phyloP scores from a whole-genome alignment of 225 moss, liverwort and hornwort species.

The Neckera pumila region DNA sequence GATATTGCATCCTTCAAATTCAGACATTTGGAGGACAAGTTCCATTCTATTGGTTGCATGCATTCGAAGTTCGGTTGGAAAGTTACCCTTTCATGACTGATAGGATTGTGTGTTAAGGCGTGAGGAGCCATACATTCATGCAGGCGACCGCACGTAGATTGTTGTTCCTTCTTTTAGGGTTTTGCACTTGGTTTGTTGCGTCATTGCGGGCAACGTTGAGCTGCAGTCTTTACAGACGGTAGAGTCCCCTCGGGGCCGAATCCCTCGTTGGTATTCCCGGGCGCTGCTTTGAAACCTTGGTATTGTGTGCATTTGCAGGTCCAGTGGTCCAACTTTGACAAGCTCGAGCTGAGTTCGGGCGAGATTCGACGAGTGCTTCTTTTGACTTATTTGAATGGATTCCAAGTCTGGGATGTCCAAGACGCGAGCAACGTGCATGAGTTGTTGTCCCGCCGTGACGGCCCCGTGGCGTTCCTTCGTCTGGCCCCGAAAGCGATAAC shows the following conservation, averaged over 20 bases:
- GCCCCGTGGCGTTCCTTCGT: conserved; percentile 81
- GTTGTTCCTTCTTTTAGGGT: background rate
- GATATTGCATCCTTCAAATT: too few species aligned
- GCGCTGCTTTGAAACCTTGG: background rate
- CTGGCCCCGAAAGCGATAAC: conserved; percentile 67
- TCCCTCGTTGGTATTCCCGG: background rate
- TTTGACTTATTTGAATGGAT: conserved; percentile 81
- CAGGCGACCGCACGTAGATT: background rate
- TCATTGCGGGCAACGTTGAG: background rate
- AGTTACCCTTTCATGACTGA: too few species aligned
- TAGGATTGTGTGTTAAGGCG: background rate
- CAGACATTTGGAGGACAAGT: too few species aligned
- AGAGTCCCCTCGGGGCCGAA: background rate
- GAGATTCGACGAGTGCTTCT: conserved; percentile 76
- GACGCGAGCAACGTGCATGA: conserved; percentile 89
- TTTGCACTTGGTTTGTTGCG: background rate
- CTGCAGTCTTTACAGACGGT: background rate
- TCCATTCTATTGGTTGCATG: too few species aligned
- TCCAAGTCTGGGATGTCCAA: conserved; percentile 97
- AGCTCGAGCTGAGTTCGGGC: conserved; percentile 72
- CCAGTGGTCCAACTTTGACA: conserved; percentile 92
- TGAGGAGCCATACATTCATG: background rate
- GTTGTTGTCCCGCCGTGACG: conserved; percentile 87
- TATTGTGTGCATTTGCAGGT: conserved; percentile 35
- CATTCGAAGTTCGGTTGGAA: background rate